phyloP scores from a whole-genome alignment of 805 yeast species.

The Nakazawaea pomicola region DNA sequence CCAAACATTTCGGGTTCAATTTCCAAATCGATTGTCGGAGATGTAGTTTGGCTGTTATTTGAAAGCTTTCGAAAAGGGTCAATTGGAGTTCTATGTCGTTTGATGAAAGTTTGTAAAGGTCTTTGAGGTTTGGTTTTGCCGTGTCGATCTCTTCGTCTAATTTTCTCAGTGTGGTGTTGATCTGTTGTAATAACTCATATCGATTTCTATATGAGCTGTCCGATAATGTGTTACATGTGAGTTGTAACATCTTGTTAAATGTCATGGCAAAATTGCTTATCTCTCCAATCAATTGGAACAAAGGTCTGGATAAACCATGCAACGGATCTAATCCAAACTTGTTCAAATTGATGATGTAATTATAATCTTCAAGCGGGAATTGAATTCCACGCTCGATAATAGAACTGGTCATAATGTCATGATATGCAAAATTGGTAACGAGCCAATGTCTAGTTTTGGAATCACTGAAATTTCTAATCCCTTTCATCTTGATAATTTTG shows the following conservation, averaged over 20 bases:
- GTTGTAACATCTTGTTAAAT: slow-evolving; percentile 33
- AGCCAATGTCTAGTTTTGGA: slow-evolving; percentile 66
- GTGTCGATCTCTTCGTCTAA: slow-evolving; percentile 45
- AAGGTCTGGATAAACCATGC: slow-evolving; percentile 65
- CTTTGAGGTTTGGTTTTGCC: slow-evolving; percentile 48
- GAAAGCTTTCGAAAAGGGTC: slow-evolving; percentile 67
- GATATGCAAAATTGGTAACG: slow-evolving; percentile 74
- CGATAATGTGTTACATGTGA: slow-evolving; percentile 22
- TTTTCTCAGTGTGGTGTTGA: slow-evolving; percentile 29
- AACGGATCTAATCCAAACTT: slow-evolving; percentile 59
- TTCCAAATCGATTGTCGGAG: slow-evolving; percentile 60
- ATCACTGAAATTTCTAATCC: slow-evolving; percentile 44
- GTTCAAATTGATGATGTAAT: slow-evolving; percentile 36
- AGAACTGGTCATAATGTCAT: slow-evolving; percentile 66
- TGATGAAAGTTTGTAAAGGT: slow-evolving; percentile 29
- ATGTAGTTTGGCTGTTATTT: slow-evolving; percentile 62
- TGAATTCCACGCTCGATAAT: slow-evolving; percentile 57
- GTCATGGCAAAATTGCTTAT: slow-evolving; percentile 57
- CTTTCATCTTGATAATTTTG: slow-evolving; percentile 51
- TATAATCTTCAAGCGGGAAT: slow-evolving; percentile 58
- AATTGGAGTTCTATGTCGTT: slow-evolving; percentile 61
- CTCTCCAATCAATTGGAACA: slow-evolving; percentile 65
- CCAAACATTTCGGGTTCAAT: slow-evolving; percentile 56
- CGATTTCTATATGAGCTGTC: slow-evolving; percentile 17
- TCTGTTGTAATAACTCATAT: slow-evolving; percentile 29